Base-by-base conservation (phyloP, 2,329 filamentous ascomycete genomes). In the Fusarium fujikuroi region DNA sequence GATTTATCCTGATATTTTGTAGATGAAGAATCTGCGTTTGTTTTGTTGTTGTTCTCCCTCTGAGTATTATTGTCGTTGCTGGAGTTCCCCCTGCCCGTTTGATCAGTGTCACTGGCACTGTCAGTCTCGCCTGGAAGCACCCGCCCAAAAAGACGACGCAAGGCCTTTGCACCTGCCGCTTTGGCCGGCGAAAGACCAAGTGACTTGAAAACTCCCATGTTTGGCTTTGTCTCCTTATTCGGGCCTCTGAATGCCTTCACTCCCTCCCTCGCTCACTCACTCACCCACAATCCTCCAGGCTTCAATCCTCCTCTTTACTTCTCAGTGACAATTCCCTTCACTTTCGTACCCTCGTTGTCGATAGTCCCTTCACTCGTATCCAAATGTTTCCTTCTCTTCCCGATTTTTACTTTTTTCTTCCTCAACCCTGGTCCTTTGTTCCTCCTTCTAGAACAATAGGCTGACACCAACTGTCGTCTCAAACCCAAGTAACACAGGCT, bases 91-190 rank as follows among this genome's bases (percentile, higher is more conserved):
- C 42, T 61, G 72, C 63, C 63, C 43, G 65, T 65, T 69, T 76
- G 66, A 53, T 69, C 66, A 34, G 66, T 66, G 34, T 71, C 71
- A 64, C 65, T 71, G 57, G 57, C 60, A 53, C 47, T 57, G 65
- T 74, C 69, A 52, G 56, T 60, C 28, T 74, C 70, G 76, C 70
- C 72, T 76, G 77, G 73, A 72, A 72, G 62, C 59, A 64, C 69
- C 43, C 79, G 76, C 15, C 79, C 75, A 66, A 82, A 79, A 60
- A 81, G 72, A 63, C 75, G 78, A 25, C 80, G 80, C 23, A 82
- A 61, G 39, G 76, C 75, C 52, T 74, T 78, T 37, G 77, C 70
- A 44, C 76, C 70, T 78, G 76, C 79, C 62, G 75, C 75, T 66
- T 75, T 80, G 74, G 79, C 79, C 60, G 76, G 75, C 68, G 76